Conservation (phyloP, 2,329 filamentous ascomycete genomes). For the Chaetomiaceae sp. region DNA sequence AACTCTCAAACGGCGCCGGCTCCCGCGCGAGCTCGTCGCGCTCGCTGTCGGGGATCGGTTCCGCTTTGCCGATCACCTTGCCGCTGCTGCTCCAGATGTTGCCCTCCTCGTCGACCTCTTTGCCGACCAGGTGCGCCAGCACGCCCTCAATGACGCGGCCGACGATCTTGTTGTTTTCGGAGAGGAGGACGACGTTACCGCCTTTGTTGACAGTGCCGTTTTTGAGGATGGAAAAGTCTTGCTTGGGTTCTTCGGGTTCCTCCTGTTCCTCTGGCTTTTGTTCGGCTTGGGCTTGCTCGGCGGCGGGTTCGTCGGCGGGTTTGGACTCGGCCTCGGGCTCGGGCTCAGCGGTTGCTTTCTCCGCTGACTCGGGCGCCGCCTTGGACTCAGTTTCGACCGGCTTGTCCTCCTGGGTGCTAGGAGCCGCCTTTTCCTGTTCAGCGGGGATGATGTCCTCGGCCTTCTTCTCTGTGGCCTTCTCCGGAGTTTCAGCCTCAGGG, state of each 20-base stretch:
- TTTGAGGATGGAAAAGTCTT: conserved; percentile 48
- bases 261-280: conserved; percentile 14
- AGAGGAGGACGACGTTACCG: conserved; percentile 53
- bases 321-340: too few relatives aligned
- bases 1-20: conserved; percentile 53
- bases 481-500: neutral
- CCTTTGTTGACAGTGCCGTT: conserved; percentile 55
- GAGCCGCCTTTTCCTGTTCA: neutral
- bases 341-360: neutral
- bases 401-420: conserved; percentile 15
- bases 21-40: conserved; percentile 43
- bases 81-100: conserved; percentile 68
- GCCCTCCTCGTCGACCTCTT: conserved; percentile 60
- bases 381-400: neutral
- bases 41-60: conserved; percentile 57
- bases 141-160: conserved; percentile 63
- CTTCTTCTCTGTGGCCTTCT: neutral
- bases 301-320: neutral
- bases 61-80: conserved; percentile 62
- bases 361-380: neutral
- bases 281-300: conserved; percentile 25
- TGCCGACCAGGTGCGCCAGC: conserved; percentile 58
- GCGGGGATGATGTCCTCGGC: neutral
- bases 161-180: conserved; percentile 50
- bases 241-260: conserved; percentile 7